Evolutionary conservation across 2,329 filamentous ascomycete genomes (phyloP), one percentile per base, ranked within the genome.

Genomic region (Didymella glomerata): DNA sequence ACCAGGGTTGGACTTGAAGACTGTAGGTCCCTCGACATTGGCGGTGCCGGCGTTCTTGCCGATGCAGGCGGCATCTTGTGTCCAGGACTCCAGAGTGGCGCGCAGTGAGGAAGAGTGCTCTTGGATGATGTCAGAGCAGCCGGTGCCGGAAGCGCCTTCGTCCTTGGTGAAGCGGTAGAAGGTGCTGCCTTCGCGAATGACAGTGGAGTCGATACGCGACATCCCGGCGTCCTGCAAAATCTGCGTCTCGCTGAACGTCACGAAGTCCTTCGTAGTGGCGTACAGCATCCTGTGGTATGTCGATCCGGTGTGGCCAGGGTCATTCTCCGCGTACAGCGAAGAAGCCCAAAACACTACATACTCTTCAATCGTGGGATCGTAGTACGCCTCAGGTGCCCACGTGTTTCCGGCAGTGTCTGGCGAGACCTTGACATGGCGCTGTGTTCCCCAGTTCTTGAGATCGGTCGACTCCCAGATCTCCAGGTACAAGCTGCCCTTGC

Each of bases 111-210:
- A 55, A 0, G 82, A 83, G 30, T 77, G 78, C 62, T 85, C 83
- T 58, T 85, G 79, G 20, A 86, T 85, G 24, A 85, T 85, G 42
- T 86, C 84, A 2, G 73, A 75, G 65, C 84, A 86, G 1, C 83
- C 83, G 0, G 82, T 84, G 1, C 71, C 75, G 4, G 71, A 76
- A 2, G 77, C 81, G 0, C 82, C 82, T 54, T 85, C 83, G 41
- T 85, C 83, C 57, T 86, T 85, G 18, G 83, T 85, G 65, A 85
- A 86, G 10, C 84, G 82, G 64, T 84, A 83, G 67, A 81, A 85
- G 0, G 68, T 70, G 11, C 69, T 68, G 1, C 75, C 76, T 0
- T 77, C 77, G 51, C 81, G 74, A 14, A 85, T 66, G 0, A 85
- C 81, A 0, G 83, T 85, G 0, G 83, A 81, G 63, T 85, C 84